Percentiles rank a stretch among this genome's conserved stretches.
Evolutionary conservation across 1,139 yeast species (phyloP).

Genomic region (Geotrichum carabidarum): DNA sequence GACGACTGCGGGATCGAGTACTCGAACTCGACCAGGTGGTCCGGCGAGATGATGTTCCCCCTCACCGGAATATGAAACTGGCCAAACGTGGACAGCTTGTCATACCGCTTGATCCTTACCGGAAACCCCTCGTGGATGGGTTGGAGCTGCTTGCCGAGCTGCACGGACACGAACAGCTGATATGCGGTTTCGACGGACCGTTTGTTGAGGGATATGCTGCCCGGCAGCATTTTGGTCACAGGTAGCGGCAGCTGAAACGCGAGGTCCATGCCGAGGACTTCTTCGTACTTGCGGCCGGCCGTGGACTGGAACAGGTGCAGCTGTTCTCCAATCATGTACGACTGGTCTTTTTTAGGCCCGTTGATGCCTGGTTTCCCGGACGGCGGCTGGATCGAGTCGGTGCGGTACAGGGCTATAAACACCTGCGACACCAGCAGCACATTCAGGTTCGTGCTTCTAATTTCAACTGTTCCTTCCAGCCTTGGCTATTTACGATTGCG

Average conservation of each 20-base stretch:
- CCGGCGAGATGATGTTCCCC: constrained; percentile 32
- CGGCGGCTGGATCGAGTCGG: constrained; percentile 38
- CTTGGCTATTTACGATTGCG: constrained; percentile 33
- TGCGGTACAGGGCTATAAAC: constrained; percentile 38
- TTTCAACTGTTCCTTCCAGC: constrained; percentile 39
- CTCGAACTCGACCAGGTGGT: constrained; percentile 38
- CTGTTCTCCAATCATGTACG: constrained; percentile 37
- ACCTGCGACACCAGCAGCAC: constrained; percentile 32
- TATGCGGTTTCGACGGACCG: constrained; percentile 35
- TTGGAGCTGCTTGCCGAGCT: constrained; percentile 27
- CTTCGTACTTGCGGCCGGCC: constrained; percentile 26
- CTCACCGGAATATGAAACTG: constrained; percentile 34
- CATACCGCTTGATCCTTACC: constrained; percentile 37
- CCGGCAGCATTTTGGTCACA: constrained; percentile 35
- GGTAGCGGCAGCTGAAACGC: constrained; percentile 40
- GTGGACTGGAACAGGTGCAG: constrained; percentile 30
- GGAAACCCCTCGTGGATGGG: constrained; percentile 35
- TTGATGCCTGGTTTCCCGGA: constrained; percentile 34
- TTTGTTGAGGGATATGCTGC: constrained; percentile 36
- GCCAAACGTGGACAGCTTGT: constrained; percentile 41
- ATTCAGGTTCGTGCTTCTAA: constrained; percentile 32
- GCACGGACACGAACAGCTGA: constrained; percentile 35
- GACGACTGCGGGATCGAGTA: constrained; percentile 37
- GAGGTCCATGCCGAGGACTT: constrained; percentile 37
- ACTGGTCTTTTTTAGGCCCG: constrained; percentile 36